Percentiles rank a stretch among this genome's conserved stretches.
phyloP scores from a whole-genome alignment of 2,329 filamentous ascomycete genomes.

The Paracamarosporium sp. region DNA sequence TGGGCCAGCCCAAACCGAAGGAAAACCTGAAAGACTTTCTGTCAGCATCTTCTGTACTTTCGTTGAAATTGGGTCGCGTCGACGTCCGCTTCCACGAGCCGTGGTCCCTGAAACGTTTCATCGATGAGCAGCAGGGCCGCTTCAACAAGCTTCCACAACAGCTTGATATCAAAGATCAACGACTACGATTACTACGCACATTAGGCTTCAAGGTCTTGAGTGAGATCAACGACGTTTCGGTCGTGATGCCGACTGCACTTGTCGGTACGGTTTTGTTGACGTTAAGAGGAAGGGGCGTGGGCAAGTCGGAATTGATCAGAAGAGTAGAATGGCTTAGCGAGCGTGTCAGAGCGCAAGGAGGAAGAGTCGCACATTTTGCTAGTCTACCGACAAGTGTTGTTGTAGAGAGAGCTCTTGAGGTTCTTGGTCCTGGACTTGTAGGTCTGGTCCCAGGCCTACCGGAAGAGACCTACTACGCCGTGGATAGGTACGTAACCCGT shows the following conservation, averaged over 20 bases:
- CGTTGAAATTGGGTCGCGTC: conserved; percentile 85
- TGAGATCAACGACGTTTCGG: conserved; percentile 94
- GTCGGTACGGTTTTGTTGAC: conserved; percentile 94
- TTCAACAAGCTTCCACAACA: conserved; percentile 51
- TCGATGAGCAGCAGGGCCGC: conserved; percentile 75
- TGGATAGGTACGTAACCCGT: conserved; percentile 67
- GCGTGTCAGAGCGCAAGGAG: conserved; percentile 83
- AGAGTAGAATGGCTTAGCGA: conserved; percentile 89
- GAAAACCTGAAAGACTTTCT: conserved; percentile 92
- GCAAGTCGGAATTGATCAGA: conserved; percentile 82
- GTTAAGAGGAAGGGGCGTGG: conserved; percentile 87
- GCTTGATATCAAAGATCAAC: conserved; percentile 51
- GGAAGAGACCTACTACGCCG: conserved; percentile 92
- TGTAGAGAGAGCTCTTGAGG: conserved; percentile 87
- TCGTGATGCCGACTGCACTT: conserved; percentile 96
- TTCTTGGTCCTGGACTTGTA: conserved; percentile 88
- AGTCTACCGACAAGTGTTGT: conserved; percentile 79
- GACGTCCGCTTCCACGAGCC: conserved; percentile 97
- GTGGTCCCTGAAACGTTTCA: conserved; percentile 86
- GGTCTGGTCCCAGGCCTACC: conserved; percentile 79
- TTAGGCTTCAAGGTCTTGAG: conserved; percentile 91
- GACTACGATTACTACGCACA: conserved; percentile 79
- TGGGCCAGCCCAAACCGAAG: conserved; percentile 93
- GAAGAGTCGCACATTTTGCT: conserved; percentile 92
- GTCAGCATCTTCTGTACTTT: conserved; percentile 86